Conservation (phyloP, 2,329 filamentous ascomycete species). For the Alternaria sp. region DNA sequence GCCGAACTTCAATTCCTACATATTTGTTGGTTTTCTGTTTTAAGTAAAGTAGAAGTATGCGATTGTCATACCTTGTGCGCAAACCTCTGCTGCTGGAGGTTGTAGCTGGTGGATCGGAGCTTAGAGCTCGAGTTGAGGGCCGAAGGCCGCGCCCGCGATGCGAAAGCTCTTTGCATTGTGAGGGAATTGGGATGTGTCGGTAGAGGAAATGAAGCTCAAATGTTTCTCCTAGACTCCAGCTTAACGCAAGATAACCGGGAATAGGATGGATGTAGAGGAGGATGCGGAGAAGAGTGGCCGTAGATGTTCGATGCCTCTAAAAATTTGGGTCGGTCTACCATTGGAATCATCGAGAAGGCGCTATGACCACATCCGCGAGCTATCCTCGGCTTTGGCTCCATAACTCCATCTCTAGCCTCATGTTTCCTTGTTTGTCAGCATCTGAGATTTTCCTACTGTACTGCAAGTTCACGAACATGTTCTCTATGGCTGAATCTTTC, state of each 20-base stretch:
- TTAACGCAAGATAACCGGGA: slow-evolving; percentile 46
- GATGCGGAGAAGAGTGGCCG: slow-evolving; percentile 31
- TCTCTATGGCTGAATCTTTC: background rate
- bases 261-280: slow-evolving; percentile 36
- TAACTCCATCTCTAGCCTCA: slow-evolving; percentile 12
- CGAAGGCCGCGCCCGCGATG: slow-evolving; percentile 80
- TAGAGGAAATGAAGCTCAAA: slow-evolving; percentile 35
- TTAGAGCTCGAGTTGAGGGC: slow-evolving; percentile 72
- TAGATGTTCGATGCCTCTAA: slow-evolving; percentile 16
- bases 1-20: slow-evolving; percentile 95
- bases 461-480: background rate
- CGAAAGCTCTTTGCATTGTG: slow-evolving; percentile 95
- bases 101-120: slow-evolving; percentile 64
- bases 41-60: slow-evolving; percentile 1
- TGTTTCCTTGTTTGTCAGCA: slow-evolving; percentile 3
- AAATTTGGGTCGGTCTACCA: slow-evolving; percentile 18
- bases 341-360: slow-evolving; percentile 26
- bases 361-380: slow-evolving; percentile 17
- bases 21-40: slow-evolving; percentile 13
- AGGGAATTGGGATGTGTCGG: slow-evolving; percentile 32
- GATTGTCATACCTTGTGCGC: slow-evolving; percentile 83
- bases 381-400: slow-evolving; percentile 21
- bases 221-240: slow-evolving; percentile 50
- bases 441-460: background rate
- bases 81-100: slow-evolving; percentile 89